phyloP scores from a whole-genome alignment of 2,329 filamentous ascomycete genomes.

The Aureobasidium mangrovei region DNA sequence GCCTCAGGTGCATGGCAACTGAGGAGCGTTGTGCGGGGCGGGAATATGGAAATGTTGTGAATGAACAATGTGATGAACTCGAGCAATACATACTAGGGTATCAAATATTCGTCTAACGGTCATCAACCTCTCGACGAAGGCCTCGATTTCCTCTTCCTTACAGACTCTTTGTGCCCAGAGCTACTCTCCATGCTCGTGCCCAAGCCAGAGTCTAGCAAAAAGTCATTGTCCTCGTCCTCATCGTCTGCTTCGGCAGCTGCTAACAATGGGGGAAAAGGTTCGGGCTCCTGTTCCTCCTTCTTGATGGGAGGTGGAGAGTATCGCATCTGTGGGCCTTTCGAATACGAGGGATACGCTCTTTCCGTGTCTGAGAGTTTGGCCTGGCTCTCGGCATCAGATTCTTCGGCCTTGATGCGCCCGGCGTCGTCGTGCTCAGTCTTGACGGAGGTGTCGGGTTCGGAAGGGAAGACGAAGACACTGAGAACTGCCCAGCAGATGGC shows the following conservation, averaged over 20 bases:
- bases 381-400: slow-evolving; percentile 17
- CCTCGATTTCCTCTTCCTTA: slow-evolving; percentile 11
- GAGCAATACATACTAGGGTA: background rate
- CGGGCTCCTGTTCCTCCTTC: slow-evolving; percentile 19
- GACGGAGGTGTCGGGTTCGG: slow-evolving; percentile 16
- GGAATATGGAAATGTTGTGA: no score
- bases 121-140: background rate
- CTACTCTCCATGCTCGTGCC: slow-evolving; percentile 41
- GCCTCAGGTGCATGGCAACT: slow-evolving; percentile 14
- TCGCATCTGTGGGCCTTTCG: slow-evolving; percentile 33
- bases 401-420: slow-evolving; percentile 21
- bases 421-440: slow-evolving; percentile 11
- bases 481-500: slow-evolving; percentile 55
- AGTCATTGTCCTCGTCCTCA: slow-evolving; percentile 36
- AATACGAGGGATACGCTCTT: slow-evolving; percentile 41
- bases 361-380: slow-evolving; percentile 37
- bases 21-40: background rate
- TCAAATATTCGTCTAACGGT: background rate
- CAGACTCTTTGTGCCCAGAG: slow-evolving; percentile 14
- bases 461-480: slow-evolving; percentile 31
- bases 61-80: no score
- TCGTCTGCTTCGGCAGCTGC: slow-evolving; percentile 31
- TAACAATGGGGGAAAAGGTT: slow-evolving; percentile 17
- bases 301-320: slow-evolving; percentile 23
- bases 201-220: slow-evolving; percentile 39